Base-by-base conservation (phyloP, 2,329 filamentous ascomycete species). In the Colletotrichum zoysiae region DNA sequence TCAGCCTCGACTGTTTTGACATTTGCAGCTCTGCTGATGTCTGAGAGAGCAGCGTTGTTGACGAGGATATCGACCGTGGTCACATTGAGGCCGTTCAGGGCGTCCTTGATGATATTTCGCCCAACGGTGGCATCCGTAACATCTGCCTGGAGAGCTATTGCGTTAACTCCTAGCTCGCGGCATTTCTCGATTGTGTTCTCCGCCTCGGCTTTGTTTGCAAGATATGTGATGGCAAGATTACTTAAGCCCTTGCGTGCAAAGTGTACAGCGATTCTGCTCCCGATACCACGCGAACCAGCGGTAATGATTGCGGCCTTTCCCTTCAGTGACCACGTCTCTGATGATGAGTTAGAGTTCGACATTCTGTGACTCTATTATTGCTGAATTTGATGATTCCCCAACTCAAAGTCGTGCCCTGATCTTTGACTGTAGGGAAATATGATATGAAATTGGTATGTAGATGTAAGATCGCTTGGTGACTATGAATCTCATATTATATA, bases 141-240 rank as follows among this genome's bases (percentile, higher is more conserved):
- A n/a, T 60, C 67, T 8, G 62, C 67, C 35, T 70, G 44, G 20
- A 70, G 40, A 18, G 62, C 55, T 6, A 70, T 11, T 11, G 44
- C 44, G 1, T 68, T 59, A 1, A 60, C 38, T 14, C 67, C 62
- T 2, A 59, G 44, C 18, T 51, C 33, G 9, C 59, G 65, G 33
- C 58, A 57, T 9, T 65, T 16, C 1, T 42, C 55, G 2, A 70
- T 26, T n/a, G 65, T 68, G 5, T n/a, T 51, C 11, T 66, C 23
- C 7, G 62, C 67, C 3, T 62, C 67, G 6, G 46, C 4, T 7
- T 35, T 23, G 46, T 66, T 70, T 3, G 53, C 23, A 16, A 55
- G 55, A 14, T 70, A 70, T 18, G 62, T 66, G 16, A 70, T 70
- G 23, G 67, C 67, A 16, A 70, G 35, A 8, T 66, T 66, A 33